phyloP scores from a whole-genome alignment of 768 basidiomycete species.

The Psilocybe tampanensis region DNA sequence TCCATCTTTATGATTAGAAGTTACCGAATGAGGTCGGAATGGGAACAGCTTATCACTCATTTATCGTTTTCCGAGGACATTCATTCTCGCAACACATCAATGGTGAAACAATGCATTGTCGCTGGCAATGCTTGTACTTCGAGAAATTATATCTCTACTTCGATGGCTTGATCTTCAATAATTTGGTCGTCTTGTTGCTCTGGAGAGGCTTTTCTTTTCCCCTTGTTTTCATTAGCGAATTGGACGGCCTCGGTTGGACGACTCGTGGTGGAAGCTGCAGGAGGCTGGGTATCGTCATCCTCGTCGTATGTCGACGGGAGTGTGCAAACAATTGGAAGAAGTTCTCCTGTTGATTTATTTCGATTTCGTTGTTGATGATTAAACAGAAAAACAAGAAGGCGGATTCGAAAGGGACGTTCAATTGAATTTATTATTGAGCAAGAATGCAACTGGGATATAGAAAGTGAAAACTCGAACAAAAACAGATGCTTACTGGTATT shows the following conservation, averaged over 20 bases:
- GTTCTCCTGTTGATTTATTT: slow-evolving; percentile 40
- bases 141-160: background rate
- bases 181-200: slow-evolving; percentile 8
- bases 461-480: background rate
- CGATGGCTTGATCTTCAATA: slow-evolving; percentile 21
- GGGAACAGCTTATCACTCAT: too few species aligned
- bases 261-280: background rate
- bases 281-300: slow-evolving; percentile 50
- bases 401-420: background rate
- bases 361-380: slow-evolving; percentile 10
- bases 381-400: slow-evolving; percentile 9
- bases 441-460: background rate
- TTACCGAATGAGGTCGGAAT: too few species aligned
- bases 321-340: slow-evolving; percentile 60
- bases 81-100: too few species aligned
- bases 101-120: too few species aligned
- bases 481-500: slow-evolving; percentile 52
- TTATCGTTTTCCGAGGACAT: too few species aligned
- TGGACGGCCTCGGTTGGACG: slow-evolving; percentile 16
- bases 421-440: slow-evolving; percentile 8
- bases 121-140: background rate
- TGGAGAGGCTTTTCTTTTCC: slow-evolving; percentile 60
- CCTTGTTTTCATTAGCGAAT: slow-evolving; percentile 44
- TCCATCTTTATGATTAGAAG: too few species aligned
- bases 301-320: slow-evolving; percentile 60